phyloP scores from a whole-genome alignment of 257 asterid species.

The Cinchona pubescens region DNA sequence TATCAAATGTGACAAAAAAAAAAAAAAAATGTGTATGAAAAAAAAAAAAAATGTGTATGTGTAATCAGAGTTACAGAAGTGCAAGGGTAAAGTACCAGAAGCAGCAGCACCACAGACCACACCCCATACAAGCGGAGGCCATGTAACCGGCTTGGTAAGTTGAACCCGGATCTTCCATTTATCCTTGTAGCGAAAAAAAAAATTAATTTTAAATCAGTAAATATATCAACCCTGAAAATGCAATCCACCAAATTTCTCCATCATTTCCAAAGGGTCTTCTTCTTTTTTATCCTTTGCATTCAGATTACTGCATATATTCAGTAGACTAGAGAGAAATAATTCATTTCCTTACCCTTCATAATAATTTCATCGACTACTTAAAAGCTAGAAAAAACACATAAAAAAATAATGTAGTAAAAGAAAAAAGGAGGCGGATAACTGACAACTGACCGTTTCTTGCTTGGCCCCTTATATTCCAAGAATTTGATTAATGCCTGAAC shows the following conservation, averaged over 20 bases:
- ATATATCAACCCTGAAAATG: background rate
- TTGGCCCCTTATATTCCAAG: conserved; percentile 58
- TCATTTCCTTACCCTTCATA: background rate
- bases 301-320: background rate
- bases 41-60: background rate
- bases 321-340: background rate
- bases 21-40: no score
- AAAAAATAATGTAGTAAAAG: background rate
- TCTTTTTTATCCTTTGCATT: background rate
- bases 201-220: background rate
- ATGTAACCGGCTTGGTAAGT: conserved; percentile 90
- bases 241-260: background rate
- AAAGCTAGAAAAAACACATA: background rate
- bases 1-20: background rate
- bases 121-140: conserved; percentile 99
- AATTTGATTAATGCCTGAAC: conserved; percentile 50
- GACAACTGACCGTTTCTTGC: conserved; percentile 40
- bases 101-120: conserved; percentile 99
- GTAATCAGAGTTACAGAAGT: background rate
- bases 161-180: conserved; percentile 92
- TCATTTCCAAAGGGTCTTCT: background rate
- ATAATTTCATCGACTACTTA: background rate
- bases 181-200: conserved; percentile 43
- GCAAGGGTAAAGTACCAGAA: conserved; percentile 56
- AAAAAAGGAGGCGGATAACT: background rate